phyloP scores from a whole-genome alignment of 176 grass and related monocot species.

The Carex scoparia region DNA sequence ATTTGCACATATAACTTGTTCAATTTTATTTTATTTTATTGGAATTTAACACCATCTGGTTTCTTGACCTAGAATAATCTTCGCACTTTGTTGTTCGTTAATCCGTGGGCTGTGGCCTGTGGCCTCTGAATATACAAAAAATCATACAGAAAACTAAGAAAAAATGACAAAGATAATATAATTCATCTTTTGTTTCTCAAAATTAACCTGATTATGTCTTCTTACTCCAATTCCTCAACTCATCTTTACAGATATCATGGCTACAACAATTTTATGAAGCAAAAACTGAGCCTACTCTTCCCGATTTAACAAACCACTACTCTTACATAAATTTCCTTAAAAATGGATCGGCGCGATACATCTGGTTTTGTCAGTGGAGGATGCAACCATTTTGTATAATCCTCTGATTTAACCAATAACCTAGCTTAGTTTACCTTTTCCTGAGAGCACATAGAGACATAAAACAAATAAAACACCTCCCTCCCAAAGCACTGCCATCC shows the following conservation, averaged over 20 bases:
- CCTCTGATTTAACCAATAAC: slow-evolving; percentile 34
- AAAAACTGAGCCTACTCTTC: background rate
- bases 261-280: background rate
- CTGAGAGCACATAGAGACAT: slow-evolving; percentile 33
- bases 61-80: background rate
- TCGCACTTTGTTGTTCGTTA: background rate
- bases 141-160: background rate
- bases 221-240: background rate
- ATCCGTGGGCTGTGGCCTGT: background rate
- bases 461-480: background rate
- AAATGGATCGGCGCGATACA: slow-evolving; percentile 80
- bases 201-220: background rate
- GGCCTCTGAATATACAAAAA: background rate
- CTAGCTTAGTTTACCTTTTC: slow-evolving; percentile 36
- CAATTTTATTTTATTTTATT: background rate
- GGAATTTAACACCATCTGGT: background rate
- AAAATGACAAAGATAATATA: background rate
- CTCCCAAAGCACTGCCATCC: background rate
- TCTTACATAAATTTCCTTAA: slow-evolving; percentile 25
- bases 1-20: background rate
- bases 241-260: slow-evolving; percentile 4
- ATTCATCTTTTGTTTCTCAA: background rate
- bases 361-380: slow-evolving; percentile 95
- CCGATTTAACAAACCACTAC: background rate
- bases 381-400: slow-evolving; percentile 30